A percentile compares a stretch with the other conserved stretches of the same genome.
Conservation (phyloP, 495 filamentous ascomycete genomes). For the Chaetomium tenue region DNA sequence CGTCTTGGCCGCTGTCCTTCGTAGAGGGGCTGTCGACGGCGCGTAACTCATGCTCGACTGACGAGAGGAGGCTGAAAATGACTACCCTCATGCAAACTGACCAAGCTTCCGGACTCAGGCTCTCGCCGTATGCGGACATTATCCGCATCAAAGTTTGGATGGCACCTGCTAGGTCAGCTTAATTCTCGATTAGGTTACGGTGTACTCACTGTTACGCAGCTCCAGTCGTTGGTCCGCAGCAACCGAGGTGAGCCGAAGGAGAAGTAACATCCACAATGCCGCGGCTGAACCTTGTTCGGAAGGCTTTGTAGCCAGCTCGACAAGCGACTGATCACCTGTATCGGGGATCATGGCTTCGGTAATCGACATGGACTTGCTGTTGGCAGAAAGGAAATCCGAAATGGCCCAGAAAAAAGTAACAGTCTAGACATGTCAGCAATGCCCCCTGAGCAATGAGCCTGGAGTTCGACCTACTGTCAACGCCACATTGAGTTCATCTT, state of each 20-base stretch:
- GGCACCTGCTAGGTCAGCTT: conserved; percentile 51
- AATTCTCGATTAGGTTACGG: not conserved
- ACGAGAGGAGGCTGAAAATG: conserved; percentile 69
- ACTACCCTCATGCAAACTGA: conserved; percentile 76
- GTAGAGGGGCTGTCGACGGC: conserved; percentile 28
- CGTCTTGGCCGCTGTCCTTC: conserved; percentile 44
- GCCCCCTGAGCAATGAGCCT: not conserved
- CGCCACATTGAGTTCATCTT: conserved; percentile 92
- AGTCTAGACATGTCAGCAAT: conserved; percentile 51
- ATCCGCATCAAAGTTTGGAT: conserved; percentile 89
- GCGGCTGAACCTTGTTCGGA: conserved; percentile 53
- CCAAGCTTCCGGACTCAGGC: conserved; percentile 76
- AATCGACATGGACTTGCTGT: conserved; percentile 47
- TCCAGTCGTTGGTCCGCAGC: conserved; percentile 78
- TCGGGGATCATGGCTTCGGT: conserved; percentile 51
- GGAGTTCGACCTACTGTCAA: conserved; percentile 60
- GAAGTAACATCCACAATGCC: conserved; percentile 79
- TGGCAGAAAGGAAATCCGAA: conserved; percentile 73
- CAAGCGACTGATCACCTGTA: conserved; percentile 49
- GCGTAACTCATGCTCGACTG: conserved; percentile 50
- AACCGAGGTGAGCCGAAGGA: conserved; percentile 74
- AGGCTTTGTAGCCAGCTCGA: conserved; percentile 51
- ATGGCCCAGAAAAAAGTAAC: conserved; percentile 94
- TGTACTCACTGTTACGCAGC: conserved; percentile 70
- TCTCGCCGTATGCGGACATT: conserved; percentile 85